A percentile compares a stretch with the other conserved stretches of the same genome.
Evolutionary conservation across 1,139 yeast genomes (phyloP).

Genomic region (Hyphopichia fennica): DNA sequence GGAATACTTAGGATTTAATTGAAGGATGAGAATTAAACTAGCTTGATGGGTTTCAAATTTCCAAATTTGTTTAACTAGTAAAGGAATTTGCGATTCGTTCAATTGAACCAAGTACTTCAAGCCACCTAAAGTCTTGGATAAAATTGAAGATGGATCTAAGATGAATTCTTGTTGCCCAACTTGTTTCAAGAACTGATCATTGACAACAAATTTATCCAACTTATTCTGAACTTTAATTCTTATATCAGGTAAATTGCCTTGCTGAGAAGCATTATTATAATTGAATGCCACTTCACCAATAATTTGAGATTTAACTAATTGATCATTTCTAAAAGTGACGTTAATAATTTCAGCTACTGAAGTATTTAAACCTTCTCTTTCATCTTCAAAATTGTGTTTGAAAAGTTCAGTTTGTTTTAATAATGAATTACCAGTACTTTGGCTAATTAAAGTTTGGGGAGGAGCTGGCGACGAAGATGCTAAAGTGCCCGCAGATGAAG

Average conservation of each 20-base stretch:
- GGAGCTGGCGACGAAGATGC: background rate
- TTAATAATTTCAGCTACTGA: slow-evolving; percentile 82
- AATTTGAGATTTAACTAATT: slow-evolving; percentile 54
- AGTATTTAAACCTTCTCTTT: slow-evolving; percentile 66
- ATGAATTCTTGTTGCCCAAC: slow-evolving; percentile 26
- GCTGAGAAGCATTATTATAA: slow-evolving; percentile 28
- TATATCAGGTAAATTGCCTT: slow-evolving; percentile 14
- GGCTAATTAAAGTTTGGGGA: slow-evolving; percentile 18
- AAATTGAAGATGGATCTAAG: slow-evolving; percentile 37
- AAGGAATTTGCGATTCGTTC: slow-evolving; percentile 54
- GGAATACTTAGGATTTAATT: slow-evolving; percentile 53
- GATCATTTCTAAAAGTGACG: slow-evolving; percentile 70
- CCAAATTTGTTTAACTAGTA: slow-evolving; percentile 81
- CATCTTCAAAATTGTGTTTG: slow-evolving; percentile 49
- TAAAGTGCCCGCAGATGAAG: background rate
- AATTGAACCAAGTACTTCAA: slow-evolving; percentile 59
- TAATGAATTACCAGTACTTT: slow-evolving; percentile 36
- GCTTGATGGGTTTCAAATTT: slow-evolving; percentile 83
- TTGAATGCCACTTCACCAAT: slow-evolving; percentile 82
- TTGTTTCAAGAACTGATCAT: slow-evolving; percentile 42
- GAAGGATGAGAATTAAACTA: slow-evolving; percentile 73
- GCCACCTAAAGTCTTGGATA: slow-evolving; percentile 68
- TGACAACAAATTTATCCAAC: slow-evolving; percentile 39
- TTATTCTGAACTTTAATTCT: slow-evolving; percentile 31
- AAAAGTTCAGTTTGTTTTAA: slow-evolving; percentile 35